Conservation (phyloP, 768 basidiomycete species). For the Tulasnella sp. region DNA sequence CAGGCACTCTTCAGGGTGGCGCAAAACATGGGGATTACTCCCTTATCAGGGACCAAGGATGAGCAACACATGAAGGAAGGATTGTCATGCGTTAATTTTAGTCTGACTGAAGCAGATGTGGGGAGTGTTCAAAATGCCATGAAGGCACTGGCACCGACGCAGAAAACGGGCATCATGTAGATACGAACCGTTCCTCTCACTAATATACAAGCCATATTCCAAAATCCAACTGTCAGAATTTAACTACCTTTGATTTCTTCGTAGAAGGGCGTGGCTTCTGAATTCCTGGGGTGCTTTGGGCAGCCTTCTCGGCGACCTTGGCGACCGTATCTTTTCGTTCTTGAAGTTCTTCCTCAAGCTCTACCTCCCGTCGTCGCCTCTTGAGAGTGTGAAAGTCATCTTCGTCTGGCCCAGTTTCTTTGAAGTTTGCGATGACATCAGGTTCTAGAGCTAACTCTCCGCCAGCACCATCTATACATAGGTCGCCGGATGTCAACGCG, state of each 20-base stretch:
- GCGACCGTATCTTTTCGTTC: slow-evolving; percentile 20
- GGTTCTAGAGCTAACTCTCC: slow-evolving; percentile 35
- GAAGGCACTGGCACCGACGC: slow-evolving; percentile 21
- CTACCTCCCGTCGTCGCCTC: slow-evolving; percentile 62
- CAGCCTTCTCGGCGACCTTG: neutral
- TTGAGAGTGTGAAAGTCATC: slow-evolving; percentile 90
- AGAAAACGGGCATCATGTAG: slow-evolving; percentile 14
- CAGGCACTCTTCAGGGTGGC: slow-evolving; percentile 73
- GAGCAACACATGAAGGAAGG: slow-evolving; percentile 71
- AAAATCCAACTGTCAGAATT: slow-evolving; percentile 3
- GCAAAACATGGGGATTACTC: slow-evolving; percentile 66
- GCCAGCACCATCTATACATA: neutral
- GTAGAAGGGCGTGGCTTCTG: neutral
- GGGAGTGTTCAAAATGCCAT: slow-evolving; percentile 42
- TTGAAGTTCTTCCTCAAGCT: slow-evolving; percentile 57
- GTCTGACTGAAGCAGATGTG: slow-evolving; percentile 43
- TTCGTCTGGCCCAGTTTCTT: slow-evolving; percentile 79
- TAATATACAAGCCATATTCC: neutral
- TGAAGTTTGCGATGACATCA: slow-evolving; percentile 48
- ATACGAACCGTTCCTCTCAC: neutral
- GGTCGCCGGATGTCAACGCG: neutral
- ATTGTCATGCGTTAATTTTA: slow-evolving; percentile 51
- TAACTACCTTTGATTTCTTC: slow-evolving; percentile 29
- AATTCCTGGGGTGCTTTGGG: neutral
- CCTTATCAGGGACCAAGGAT: slow-evolving; percentile 74